phyloP scores from a whole-genome alignment of 106 monocot species.

The Dioscorea dumetorum region DNA sequence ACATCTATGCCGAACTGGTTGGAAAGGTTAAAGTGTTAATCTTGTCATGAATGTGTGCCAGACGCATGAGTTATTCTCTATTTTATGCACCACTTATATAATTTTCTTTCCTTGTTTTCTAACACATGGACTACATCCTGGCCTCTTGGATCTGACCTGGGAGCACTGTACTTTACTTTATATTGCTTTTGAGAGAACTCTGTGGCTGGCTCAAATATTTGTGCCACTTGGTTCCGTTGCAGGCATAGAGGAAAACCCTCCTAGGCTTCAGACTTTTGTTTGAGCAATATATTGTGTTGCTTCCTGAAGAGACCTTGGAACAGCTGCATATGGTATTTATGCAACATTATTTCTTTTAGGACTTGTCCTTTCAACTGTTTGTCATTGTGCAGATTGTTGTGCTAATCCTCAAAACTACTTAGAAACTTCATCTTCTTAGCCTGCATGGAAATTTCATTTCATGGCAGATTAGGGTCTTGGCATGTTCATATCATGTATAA shows the following conservation, averaged over 20 bases:
- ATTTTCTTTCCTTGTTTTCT: neutral
- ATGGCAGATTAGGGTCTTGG: neutral
- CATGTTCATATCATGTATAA: neutral
- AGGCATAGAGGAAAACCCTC: constrained; percentile 5
- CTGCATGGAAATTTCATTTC: no score
- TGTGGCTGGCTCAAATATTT: neutral
- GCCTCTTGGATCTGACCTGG: neutral
- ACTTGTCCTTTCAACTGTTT: neutral
- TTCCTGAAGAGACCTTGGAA: neutral
- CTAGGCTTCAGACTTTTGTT: neutral
- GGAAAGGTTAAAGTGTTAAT: neutral
- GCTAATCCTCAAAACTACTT: no score
- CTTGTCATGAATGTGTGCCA: neutral
- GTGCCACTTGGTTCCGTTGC: constrained; percentile 18
- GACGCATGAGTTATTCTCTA: neutral
- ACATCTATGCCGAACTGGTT: neutral
- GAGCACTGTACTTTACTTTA: neutral
- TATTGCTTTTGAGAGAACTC: constrained; percentile 7
- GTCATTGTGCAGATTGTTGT: no score
- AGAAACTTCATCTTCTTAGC: no score
- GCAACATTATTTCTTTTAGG: constrained; percentile 5
- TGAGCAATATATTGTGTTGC: constrained; percentile 3
- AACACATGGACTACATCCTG: neutral
- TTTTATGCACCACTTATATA: neutral
- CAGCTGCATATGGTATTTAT: neutral